Base-by-base conservation (phyloP, 306 rosid species). In the Pueraria montana region DNA sequence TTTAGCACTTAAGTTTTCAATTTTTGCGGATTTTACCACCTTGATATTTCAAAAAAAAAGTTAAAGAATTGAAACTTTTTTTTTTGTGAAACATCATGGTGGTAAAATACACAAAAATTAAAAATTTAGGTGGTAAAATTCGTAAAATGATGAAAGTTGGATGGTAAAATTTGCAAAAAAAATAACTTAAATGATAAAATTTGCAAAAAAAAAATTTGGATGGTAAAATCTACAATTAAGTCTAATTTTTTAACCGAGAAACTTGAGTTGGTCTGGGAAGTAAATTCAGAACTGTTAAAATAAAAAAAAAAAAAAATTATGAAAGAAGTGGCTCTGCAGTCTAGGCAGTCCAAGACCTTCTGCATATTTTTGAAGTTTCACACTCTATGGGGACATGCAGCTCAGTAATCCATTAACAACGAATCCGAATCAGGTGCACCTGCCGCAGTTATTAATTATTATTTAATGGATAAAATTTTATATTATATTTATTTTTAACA, bases 271-370 rank as follows among this genome's bases (percentile, higher is more conserved):
- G 24, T 23, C 10, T 55, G 24, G 72, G 6, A 61, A 59, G 84
- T 24, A 24, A 56, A 36, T 11, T 34, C 53, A 49, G 85, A 77
- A 77, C 64, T 72, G 84, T 27, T 42, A 17, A 63, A 69, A 59
- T 30, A 2, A 76, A 43, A 61, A 61, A 30, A 2, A 76, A 43
- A 61, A 61, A 30, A 2, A 2, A 9, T 8, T 4, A 65, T 53
- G 80, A 65, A 42, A 82, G 40, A 81, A 48, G 62, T 18, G 63
- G 77, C 72, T 66, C 81, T 52, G 76, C 85, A 82, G 85, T 76
- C 81, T 53, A 82, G 62, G 77, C 20, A 52, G 24, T 34, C 74
- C 20, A 45, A 48, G 20, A 45, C 64, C 21, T 64, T 50, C 40
- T 62, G 61, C 67, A 63, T 17, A 34, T 63, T 36, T 45, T 13